These are phyloP conservation scores for Nitzschia inconspicua DNA, from an alignment of 108 stramenopile genomes.

Conservation along the genomic window DNA sequence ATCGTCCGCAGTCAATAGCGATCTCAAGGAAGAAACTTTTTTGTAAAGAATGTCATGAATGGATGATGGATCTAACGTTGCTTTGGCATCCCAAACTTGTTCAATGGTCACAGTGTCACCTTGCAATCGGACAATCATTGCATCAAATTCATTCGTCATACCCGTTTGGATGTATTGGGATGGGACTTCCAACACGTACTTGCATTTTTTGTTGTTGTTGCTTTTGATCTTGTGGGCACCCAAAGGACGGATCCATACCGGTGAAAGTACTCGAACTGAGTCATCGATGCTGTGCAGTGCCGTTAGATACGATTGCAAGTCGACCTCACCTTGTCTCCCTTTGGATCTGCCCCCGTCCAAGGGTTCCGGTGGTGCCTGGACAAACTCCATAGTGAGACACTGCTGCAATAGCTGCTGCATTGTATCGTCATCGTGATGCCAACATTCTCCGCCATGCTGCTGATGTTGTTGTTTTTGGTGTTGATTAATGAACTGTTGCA, in stretches of 20 bases:
- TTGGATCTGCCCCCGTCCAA: not conserved
- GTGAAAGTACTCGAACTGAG: not conserved
- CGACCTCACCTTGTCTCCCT: not conserved
- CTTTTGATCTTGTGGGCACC: not conserved
- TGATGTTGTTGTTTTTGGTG: not conserved
- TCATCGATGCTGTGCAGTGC: not conserved
- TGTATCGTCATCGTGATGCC: not conserved
- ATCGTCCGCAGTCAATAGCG: too few species aligned
- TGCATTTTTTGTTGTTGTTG: not conserved
- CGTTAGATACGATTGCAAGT: not conserved
- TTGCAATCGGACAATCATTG: not conserved
- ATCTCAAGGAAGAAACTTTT: not conserved
- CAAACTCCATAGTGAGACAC: not conserved
- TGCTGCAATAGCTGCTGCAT: not conserved
- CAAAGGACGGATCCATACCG: slow-evolving; percentile 2
- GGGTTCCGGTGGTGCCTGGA: not conserved
- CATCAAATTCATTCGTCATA: slow-evolving; percentile 4
- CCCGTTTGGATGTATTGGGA: not conserved
- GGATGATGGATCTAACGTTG: slow-evolving; percentile 10
- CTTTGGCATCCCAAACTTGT: slow-evolving; percentile 9
- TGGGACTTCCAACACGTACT: not conserved
- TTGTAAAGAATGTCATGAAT: not conserved
- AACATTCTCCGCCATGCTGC: not conserved
- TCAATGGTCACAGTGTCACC: not conserved
- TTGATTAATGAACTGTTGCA: not conserved